phyloP scores from a whole-genome alignment of 352 stramenopile genomes.

The Plasmopara muralis region DNA sequence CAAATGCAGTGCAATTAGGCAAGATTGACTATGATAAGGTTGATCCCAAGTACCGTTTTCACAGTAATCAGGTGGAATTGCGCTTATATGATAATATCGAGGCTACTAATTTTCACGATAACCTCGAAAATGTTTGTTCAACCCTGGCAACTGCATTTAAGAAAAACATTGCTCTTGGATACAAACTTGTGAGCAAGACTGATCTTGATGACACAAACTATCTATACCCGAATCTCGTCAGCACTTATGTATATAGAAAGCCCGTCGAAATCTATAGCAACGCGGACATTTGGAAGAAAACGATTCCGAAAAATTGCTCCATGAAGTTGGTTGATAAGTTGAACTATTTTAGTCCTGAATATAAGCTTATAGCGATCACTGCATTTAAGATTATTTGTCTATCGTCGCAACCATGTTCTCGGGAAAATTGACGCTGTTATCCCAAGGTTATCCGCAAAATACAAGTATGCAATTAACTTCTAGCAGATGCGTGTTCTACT shows the following conservation, averaged over 20 bases:
- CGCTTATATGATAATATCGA: too few relatives aligned
- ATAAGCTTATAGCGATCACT: slow-evolving; percentile 15
- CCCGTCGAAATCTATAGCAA: slow-evolving; percentile 12
- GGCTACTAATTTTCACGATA: too few relatives aligned
- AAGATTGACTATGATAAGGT: too few relatives aligned
- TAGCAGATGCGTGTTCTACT: slow-evolving; percentile 3
- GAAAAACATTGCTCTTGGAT: too few relatives aligned
- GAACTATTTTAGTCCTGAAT: slow-evolving; percentile 7
- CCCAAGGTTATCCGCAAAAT: too few relatives aligned
- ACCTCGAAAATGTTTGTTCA: too few relatives aligned
- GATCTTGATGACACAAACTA: slow-evolving; percentile 3
- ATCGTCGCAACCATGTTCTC: slow-evolving; percentile 13
- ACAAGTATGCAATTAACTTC: too few relatives aligned
- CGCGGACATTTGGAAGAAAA: slow-evolving; percentile 10
- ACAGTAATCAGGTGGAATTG: too few relatives aligned
- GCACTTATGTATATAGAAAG: slow-evolving; percentile 35
- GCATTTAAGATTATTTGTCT: slow-evolving; percentile 16
- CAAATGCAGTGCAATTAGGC: too few relatives aligned
- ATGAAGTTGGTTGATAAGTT: slow-evolving; percentile 18
- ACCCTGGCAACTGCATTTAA: neutral
- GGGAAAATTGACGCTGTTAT: slow-evolving; percentile 6
- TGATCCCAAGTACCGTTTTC: too few relatives aligned
- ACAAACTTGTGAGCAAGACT: slow-evolving; percentile 10
- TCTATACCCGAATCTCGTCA: slow-evolving; percentile 8
- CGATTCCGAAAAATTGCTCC: slow-evolving; percentile 10